Evolutionary conservation across 805 yeast genomes (phyloP).

Genomic region (Debaryomyces maramus): DNA sequence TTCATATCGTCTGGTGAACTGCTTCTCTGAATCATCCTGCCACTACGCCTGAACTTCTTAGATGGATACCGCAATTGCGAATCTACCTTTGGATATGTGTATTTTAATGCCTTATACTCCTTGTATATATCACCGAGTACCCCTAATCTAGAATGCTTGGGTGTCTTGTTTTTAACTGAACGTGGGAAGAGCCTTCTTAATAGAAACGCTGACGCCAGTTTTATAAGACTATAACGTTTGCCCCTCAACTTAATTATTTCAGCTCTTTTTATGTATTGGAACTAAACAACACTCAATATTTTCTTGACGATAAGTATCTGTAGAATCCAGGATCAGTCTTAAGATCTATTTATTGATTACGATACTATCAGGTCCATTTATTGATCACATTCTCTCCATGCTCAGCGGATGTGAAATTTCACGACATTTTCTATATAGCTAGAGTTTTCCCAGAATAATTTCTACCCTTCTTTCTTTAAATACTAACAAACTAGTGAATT

Average conservation of each 20-base stretch:
- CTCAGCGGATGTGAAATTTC: no score
- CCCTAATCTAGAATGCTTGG: constrained; percentile 21
- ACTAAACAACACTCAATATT: background rate
- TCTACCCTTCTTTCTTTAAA: no score
- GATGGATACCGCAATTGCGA: background rate
- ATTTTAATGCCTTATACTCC: constrained; percentile 31
- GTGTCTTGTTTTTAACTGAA: constrained; percentile 8
- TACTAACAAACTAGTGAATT: no score
- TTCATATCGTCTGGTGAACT: constrained; percentile 3
- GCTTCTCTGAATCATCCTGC: constrained; percentile 2
- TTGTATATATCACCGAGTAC: constrained; percentile 30
- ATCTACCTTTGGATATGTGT: constrained; percentile 14
- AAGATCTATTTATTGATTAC: no score
- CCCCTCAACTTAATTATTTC: constrained; percentile 17
- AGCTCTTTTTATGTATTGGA: background rate
- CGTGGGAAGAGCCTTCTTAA: constrained; percentile 12
- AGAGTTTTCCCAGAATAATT: no score
- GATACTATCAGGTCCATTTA: no score
- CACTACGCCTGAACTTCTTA: constrained; percentile 10
- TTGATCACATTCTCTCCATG: no score
- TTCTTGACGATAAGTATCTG: no score
- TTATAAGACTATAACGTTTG: constrained; percentile 12
- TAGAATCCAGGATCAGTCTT: no score
- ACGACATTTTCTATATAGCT: no score
- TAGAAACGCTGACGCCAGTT: constrained; percentile 20